A percentile compares a stretch with the other conserved stretches of the same genome.
These are phyloP conservation scores for Podaxis rugospora DNA, from an alignment of 768 basidiomycete species.

Conservation along the genomic window DNA sequence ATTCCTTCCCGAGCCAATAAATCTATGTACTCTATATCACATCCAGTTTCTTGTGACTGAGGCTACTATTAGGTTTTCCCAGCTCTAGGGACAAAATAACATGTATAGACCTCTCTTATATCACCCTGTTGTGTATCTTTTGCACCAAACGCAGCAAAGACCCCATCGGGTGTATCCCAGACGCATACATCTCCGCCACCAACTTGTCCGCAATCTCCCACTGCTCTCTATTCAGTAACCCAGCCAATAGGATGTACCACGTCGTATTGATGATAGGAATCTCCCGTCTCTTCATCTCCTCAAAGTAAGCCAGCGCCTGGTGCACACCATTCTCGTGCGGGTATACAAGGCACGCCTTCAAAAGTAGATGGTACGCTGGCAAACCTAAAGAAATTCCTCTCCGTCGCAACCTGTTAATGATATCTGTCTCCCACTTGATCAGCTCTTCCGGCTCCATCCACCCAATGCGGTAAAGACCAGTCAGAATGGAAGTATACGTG, in stretches of 20 bases:
- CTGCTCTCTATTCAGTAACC: slow-evolving; percentile 51
- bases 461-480: slow-evolving; percentile 60
- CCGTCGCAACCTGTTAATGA: slow-evolving; percentile 56
- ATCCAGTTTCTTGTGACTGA: too few species aligned
- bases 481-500: slow-evolving; percentile 79
- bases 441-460: slow-evolving; percentile 43
- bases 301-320: slow-evolving; percentile 54
- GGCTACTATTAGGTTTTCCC: too few species aligned
- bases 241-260: slow-evolving; percentile 73
- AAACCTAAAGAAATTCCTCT: slow-evolving; percentile 52
- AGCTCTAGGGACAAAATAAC: background rate
- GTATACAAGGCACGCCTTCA: slow-evolving; percentile 61
- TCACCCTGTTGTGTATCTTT: slow-evolving; percentile 36
- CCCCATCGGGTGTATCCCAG: slow-evolving; percentile 40
- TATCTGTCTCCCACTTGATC: slow-evolving; percentile 41
- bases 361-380: slow-evolving; percentile 72
- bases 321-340: slow-evolving; percentile 44
- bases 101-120: background rate
- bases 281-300: slow-evolving; percentile 50
- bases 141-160: slow-evolving; percentile 45
- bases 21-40: too few species aligned
- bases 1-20: too few species aligned
- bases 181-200: slow-evolving; percentile 52
- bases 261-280: slow-evolving; percentile 56
- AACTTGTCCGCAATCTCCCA: slow-evolving; percentile 61